A percentile compares a stretch with the other conserved stretches of the same genome.
These are phyloP conservation scores for Stagonosporopsis cucurbitacearum DNA, from an alignment of 2,329 filamentous ascomycete genomes.

Conservation along the genomic window DNA sequence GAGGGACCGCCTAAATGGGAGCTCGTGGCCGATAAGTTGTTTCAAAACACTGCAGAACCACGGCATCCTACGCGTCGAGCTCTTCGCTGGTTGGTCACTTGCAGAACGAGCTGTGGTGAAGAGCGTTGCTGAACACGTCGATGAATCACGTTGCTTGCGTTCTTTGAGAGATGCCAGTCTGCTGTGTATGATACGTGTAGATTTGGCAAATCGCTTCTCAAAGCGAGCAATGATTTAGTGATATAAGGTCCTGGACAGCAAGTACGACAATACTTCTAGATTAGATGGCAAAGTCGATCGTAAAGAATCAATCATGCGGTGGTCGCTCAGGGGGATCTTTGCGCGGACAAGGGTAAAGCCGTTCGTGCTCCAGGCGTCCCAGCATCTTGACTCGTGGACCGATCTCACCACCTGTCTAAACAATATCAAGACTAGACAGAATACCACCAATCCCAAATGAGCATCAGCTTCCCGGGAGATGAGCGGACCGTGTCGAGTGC, in stretches of 20 bases:
- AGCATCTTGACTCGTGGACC: neutral
- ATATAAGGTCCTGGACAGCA: too few relatives aligned
- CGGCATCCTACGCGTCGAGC: neutral
- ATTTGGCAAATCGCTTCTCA: too few relatives aligned
- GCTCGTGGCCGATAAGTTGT: neutral
- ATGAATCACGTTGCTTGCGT: neutral
- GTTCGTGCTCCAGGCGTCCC: neutral
- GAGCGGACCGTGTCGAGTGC: neutral
- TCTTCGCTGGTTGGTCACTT: neutral
- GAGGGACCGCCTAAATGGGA: neutral
- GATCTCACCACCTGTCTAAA: neutral
- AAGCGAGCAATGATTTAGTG: too few relatives aligned
- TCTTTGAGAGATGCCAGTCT: too few relatives aligned
- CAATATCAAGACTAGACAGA: neutral
- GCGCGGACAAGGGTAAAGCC: neutral
- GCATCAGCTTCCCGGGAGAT: neutral
- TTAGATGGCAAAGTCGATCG: neutral
- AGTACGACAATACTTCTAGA: too few relatives aligned
- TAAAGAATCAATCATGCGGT: neutral
- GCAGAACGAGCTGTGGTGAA: neutral
- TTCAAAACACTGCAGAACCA: neutral
- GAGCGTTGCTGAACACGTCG: too few relatives aligned
- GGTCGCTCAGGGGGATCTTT: conserved; percentile 2
- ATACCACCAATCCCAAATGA: neutral
- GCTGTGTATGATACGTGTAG: too few relatives aligned